phyloP scores from a whole-genome alignment of 1,284 basidiomycete species.

The Hypsizygus ulmarius region DNA sequence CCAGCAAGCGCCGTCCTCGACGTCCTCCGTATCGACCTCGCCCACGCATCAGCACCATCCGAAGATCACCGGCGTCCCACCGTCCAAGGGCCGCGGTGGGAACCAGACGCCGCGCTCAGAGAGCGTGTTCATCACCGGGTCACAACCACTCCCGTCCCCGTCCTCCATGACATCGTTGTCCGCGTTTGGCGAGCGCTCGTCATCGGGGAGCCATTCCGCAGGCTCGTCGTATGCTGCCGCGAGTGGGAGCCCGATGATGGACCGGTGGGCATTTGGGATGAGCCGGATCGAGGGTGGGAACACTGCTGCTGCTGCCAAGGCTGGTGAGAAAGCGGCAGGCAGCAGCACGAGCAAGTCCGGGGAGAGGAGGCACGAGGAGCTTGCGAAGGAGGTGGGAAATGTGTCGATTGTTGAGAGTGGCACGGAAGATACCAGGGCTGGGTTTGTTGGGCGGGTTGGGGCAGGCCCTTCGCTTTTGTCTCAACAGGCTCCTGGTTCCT shows the following conservation, averaged over 20 bases:
- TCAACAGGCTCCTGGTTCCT: slow-evolving; percentile 58
- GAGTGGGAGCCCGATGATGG: slow-evolving; percentile 59
- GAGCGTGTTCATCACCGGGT: slow-evolving; percentile 89
- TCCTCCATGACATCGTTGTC: slow-evolving; percentile 46
- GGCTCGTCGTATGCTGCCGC: slow-evolving; percentile 13
- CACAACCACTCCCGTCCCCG: slow-evolving; percentile 86
- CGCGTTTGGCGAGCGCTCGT: slow-evolving; percentile 14
- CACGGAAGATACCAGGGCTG: slow-evolving; percentile 23
- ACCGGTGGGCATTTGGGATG: slow-evolving; percentile 94
- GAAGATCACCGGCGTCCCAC: slow-evolving; percentile 92
- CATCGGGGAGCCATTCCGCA: slow-evolving; percentile 3
- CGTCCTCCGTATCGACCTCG: slow-evolving; percentile 19
- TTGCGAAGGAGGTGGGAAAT: slow-evolving; percentile 40
- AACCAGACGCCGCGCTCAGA: slow-evolving; percentile 95
- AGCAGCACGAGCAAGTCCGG: slow-evolving; percentile 5
- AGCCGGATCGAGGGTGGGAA: slow-evolving; percentile 57
- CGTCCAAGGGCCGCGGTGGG: slow-evolving; percentile 92
- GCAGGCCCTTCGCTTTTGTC: slow-evolving; percentile 78
- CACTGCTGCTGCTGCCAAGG: background rate
- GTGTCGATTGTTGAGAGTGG: slow-evolving; percentile 48
- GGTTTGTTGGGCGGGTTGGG: slow-evolving; percentile 23
- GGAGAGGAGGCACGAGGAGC: slow-evolving; percentile 24
- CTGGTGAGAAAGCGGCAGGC: slow-evolving; percentile 25
- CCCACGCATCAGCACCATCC: slow-evolving; percentile 6
- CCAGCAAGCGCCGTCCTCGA: slow-evolving; percentile 38